phyloP scores from a whole-genome alignment of 305 asterid genomes.

The Galium porrigens region DNA sequence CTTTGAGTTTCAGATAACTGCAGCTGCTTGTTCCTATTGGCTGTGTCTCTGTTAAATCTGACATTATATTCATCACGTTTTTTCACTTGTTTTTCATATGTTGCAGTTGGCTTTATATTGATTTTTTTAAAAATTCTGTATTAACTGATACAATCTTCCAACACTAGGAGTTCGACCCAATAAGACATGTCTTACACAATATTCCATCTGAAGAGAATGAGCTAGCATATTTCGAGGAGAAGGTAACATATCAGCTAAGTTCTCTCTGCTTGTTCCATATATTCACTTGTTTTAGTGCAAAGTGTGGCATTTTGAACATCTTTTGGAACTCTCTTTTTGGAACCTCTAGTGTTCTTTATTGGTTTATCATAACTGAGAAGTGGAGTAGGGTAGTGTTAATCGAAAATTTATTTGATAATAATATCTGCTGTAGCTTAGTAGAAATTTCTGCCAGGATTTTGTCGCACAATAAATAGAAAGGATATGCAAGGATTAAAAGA shows the following conservation, averaged over 20 bases:
- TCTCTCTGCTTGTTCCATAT: conserved; percentile 7
- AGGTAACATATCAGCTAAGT: conserved; percentile 32
- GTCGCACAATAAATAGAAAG: not conserved
- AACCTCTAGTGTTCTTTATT: not conserved
- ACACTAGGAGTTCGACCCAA: conserved; percentile 77
- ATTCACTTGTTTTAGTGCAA: not conserved
- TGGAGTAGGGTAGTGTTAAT: too few relatives aligned
- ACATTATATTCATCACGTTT: not conserved
- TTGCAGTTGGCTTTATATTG: conserved; percentile 16
- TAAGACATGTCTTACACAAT: conserved; percentile 56
- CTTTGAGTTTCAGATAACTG: not conserved
- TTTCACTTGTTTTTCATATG: conserved; percentile 2
- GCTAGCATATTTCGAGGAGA: conserved; percentile 61
- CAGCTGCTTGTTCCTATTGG: conserved; percentile 10
- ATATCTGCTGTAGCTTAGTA: too few relatives aligned
- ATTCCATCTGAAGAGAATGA: conserved; percentile 65
- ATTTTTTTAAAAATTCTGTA: not conserved
- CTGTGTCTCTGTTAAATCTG: not conserved
- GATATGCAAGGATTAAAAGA: not conserved
- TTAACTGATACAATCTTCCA: conserved; percentile 21
- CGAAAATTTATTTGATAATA: too few relatives aligned
- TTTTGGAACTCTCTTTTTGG: not conserved
- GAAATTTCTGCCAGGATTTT: not conserved
- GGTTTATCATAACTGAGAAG: not conserved
- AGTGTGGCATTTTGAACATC: not conserved